Evolutionary conservation across 192 early-diverging fungal species (phyloP).

Genomic region (Helicostylum pulchrum): DNA sequence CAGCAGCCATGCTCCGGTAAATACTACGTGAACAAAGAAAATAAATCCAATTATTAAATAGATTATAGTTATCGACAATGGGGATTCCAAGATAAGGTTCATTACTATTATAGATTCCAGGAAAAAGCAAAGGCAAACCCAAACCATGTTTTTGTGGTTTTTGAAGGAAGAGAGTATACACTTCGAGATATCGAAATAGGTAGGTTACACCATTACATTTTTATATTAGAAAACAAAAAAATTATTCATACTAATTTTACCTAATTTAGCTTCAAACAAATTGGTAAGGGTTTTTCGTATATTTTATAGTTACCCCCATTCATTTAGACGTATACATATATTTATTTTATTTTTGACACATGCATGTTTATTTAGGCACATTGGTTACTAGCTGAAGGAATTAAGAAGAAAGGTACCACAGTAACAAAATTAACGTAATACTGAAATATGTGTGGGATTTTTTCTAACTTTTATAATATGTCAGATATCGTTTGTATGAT

Average conservation of each 20-base stretch:
- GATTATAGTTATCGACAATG: conserved; percentile 33
- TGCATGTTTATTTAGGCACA: conserved; percentile 17
- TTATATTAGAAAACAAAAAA: not conserved
- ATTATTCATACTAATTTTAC: not conserved
- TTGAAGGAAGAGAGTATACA: conserved; percentile 47
- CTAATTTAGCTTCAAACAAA: conserved; percentile 22
- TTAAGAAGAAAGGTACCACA: conserved; percentile 25
- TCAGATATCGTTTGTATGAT: conserved; percentile 55
- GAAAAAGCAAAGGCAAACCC: conserved; percentile 40
- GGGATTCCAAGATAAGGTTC: conserved; percentile 40
- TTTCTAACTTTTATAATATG: conserved; percentile 6
- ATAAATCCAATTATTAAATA: not conserved
- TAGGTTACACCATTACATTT: no score
- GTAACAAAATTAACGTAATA: not conserved
- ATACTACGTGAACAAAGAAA: no score
- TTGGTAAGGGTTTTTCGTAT: conserved; percentile 12
- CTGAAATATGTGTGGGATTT: no score
- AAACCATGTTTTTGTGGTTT: conserved; percentile 37
- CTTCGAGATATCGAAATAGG: conserved; percentile 44
- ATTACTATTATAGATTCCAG: conserved; percentile 49
- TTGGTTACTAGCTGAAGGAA: conserved; percentile 24
- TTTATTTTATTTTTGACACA: not conserved
- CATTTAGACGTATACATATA: not conserved
- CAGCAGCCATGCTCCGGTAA: not conserved
- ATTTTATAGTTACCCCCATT: not conserved